Evolutionary conservation across 2,329 filamentous ascomycete genomes (phyloP).

Genomic region (Ascochyta clinopodiicola): DNA sequence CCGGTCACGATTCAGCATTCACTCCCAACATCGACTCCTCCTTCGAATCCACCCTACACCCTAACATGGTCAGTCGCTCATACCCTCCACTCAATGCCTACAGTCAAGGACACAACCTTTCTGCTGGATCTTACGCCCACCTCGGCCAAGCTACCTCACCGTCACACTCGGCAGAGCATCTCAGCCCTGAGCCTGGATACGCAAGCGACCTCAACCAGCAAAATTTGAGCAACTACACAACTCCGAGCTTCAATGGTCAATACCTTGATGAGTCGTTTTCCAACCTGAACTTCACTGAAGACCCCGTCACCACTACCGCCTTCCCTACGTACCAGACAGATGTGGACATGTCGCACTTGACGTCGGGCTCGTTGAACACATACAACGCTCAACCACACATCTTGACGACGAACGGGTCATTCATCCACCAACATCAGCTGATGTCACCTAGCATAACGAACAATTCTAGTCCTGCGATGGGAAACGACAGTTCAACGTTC

Average conservation of each 20-base stretch:
- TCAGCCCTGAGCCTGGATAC: conserved; percentile 46
- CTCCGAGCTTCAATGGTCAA: conserved; percentile 40
- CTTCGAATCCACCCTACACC: conserved; percentile 45
- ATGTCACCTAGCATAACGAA: conserved; percentile 47
- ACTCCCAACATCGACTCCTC: conserved; percentile 43
- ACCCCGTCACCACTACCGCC: conserved; percentile 19
- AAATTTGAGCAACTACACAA: conserved; percentile 42
- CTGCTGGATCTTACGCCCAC: conserved; percentile 36
- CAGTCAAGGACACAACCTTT: conserved; percentile 36
- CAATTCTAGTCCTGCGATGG: conserved; percentile 46
- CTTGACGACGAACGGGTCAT: conserved; percentile 27
- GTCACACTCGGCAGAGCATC: conserved; percentile 47
- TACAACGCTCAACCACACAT: conserved; percentile 40
- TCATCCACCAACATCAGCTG: conserved; percentile 40
- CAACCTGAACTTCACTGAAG: conserved; percentile 39
- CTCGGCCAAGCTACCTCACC: conserved; percentile 45
- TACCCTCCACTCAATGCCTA: conserved; percentile 39
- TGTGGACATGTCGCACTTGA: conserved; percentile 39
- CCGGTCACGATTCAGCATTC: conserved; percentile 39
- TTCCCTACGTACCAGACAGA: conserved; percentile 34
- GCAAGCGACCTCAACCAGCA: conserved; percentile 43
- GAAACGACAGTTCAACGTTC: conserved; percentile 34
- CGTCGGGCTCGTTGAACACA: conserved; percentile 34
- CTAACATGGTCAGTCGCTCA: conserved; percentile 39
- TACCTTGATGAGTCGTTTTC: conserved; percentile 40